Evolutionary conservation across 2,329 filamentous ascomycete genomes (phyloP).

Genomic region (Aspergillus sclerotialis): DNA sequence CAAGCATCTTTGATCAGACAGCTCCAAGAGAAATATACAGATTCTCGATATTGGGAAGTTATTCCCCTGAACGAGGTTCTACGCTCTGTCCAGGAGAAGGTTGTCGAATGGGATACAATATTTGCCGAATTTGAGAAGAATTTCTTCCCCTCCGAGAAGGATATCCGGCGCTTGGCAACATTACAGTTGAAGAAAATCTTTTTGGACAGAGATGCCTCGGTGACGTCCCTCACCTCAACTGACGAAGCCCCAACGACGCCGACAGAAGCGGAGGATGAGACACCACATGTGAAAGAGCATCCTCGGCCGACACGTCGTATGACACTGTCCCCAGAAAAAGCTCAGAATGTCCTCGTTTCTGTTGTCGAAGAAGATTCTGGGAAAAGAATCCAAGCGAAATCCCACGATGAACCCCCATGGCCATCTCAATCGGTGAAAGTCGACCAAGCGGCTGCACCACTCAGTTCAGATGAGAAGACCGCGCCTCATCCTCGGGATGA

Average conservation of each 20-base stretch:
- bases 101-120: slow-evolving; percentile 83
- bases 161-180: slow-evolving; percentile 85
- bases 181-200: slow-evolving; percentile 94
- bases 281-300: slow-evolving; percentile 21
- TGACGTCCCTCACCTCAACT: slow-evolving; percentile 62
- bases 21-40: slow-evolving; percentile 84
- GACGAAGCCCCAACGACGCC: slow-evolving; percentile 55
- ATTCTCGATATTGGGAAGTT: slow-evolving; percentile 92
- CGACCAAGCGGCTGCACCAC: slow-evolving; percentile 14
- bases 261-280: slow-evolving; percentile 26
- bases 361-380: slow-evolving; percentile 58
- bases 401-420: slow-evolving; percentile 7
- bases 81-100: slow-evolving; percentile 84
- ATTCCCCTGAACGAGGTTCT: slow-evolving; percentile 87
- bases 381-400: slow-evolving; percentile 21
- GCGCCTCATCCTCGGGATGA: slow-evolving; percentile 16
- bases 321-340: slow-evolving; percentile 54
- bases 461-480: slow-evolving; percentile 11
- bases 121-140: slow-evolving; percentile 89
- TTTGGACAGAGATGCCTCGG: slow-evolving; percentile 74
- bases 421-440: slow-evolving; percentile 10
- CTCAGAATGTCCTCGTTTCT: slow-evolving; percentile 56
- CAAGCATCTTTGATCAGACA: slow-evolving; percentile 66
- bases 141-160: slow-evolving; percentile 90
- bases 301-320: slow-evolving; percentile 31